Evolutionary conservation across 2,329 filamentous ascomycete species (phyloP), one percentile per base, ranked within the genome.

Genomic region (Massarina eburnea): DNA sequence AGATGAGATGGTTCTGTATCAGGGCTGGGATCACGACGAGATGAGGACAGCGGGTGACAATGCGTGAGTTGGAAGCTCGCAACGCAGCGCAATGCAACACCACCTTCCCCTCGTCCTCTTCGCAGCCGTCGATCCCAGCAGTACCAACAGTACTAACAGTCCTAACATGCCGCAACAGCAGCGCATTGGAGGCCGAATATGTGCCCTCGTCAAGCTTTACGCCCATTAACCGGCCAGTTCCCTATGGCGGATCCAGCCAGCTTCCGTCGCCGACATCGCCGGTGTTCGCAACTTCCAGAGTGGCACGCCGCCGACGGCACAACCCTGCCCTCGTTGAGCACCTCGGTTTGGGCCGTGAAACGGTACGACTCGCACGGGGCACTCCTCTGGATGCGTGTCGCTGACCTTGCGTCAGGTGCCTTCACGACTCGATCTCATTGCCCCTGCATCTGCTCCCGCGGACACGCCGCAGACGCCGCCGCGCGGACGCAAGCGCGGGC

Each of bases 311-410:
- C 26, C 48, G 29, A n/a, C 45, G 47, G 35, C 56, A 58, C 14
- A 61, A 66, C 39, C 54, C 61, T 18, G 42, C 54, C 21, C 54
- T 68, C 12, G 64, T 61, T 10, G 45, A 55, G 5, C 66, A 69
- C 36, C 55, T 68, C 1, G 64, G 62, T 7, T 41, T 66, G 2
- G 58, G 53, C 20, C 42, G 27, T 34, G 35, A 47, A 6, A 27
- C 38, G 15, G 62, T n/a, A n/a, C n/a, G n/a, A n/a, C n/a, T n/a
- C n/a, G n/a, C n/a, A n/a, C n/a, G n/a, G n/a, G n/a, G n/a, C n/a
- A n/a, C n/a, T n/a, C n/a, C n/a, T n/a, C n/a, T n/a, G n/a, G n/a
- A n/a, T n/a, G n/a, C n/a, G n/a, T n/a, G n/a, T n/a, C n/a, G n/a
- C n/a, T n/a, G n/a, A n/a, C n/a, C n/a, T n/a, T n/a, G n/a, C n/a